Evolutionary conservation across 2,329 filamentous ascomycete species (phyloP).

Genomic region (Monascus ruber): DNA sequence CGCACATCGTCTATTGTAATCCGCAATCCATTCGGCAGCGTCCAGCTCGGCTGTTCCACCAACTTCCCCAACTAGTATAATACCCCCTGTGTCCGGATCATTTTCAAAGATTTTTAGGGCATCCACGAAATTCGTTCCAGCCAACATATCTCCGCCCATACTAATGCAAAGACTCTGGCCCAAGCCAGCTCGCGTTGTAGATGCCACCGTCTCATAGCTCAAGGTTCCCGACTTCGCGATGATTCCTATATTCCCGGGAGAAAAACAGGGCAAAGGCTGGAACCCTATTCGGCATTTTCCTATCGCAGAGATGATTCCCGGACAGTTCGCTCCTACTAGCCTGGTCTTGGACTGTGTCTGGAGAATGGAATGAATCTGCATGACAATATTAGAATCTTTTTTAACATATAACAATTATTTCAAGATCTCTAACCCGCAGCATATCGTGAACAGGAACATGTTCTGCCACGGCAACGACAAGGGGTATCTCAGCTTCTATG

Average conservation of each 20-base stretch:
- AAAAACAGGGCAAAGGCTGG: slow-evolving; percentile 63
- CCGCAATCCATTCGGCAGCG: slow-evolving; percentile 61
- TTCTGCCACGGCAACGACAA: slow-evolving; percentile 69
- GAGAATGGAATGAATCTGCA: slow-evolving; percentile 56
- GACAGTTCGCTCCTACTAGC: slow-evolving; percentile 69
- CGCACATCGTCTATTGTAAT: slow-evolving; percentile 46
- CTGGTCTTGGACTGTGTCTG: slow-evolving; percentile 60
- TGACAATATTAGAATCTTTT: background rate
- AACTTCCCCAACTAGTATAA: slow-evolving; percentile 62
- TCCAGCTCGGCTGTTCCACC: slow-evolving; percentile 59
- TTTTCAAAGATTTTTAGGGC: slow-evolving; percentile 54
- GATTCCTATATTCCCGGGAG: slow-evolving; percentile 58
- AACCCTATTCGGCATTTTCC: slow-evolving; percentile 63
- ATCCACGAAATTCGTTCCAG: slow-evolving; percentile 64
- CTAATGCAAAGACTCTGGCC: slow-evolving; percentile 69
- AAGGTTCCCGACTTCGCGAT: slow-evolving; percentile 72
- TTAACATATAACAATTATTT: background rate
- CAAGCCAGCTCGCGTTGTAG: slow-evolving; percentile 60
- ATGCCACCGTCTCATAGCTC: slow-evolving; percentile 68
- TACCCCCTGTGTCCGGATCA: slow-evolving; percentile 58
- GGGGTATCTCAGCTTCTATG: slow-evolving; percentile 64
- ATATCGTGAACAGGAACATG: slow-evolving; percentile 71
- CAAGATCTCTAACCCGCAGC: slow-evolving; percentile 44
- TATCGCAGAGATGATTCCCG: slow-evolving; percentile 65
- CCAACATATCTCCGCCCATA: slow-evolving; percentile 64